Base-by-base conservation (phyloP, 2,329 filamentous ascomycete species). In the Chrysoporthe austroafricana region DNA sequence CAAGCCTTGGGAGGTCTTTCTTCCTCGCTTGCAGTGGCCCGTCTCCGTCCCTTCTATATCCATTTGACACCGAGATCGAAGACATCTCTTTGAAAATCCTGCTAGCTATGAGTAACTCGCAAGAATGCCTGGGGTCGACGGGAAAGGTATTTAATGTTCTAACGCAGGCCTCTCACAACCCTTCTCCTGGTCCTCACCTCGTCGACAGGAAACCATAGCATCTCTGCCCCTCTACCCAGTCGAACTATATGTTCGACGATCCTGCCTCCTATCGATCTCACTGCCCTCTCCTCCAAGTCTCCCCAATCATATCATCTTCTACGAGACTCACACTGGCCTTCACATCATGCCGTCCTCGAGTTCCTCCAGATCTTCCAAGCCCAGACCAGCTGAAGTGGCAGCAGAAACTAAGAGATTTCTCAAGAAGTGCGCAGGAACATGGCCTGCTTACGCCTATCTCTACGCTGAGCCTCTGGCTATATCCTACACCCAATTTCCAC, bases 331-430 rank as follows among this genome's bases (percentile, higher is more conserved):
- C 42, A 34, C 26, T 34, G 54, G 64, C 63, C 63, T 6, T 61
- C 39, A 59, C 72, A 76, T 69, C 57, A 89, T 89, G 87, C 84
- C 86, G 68, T 73, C 73, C 34, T 69, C 73, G 32, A 75, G 71
- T 69, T 73, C 72, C 16, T 71, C 71, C 56, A 74, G 72, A 64
- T 82, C 83, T 61, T 81, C 84, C 65, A 88, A 85, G 77, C 84
- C 84, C 58, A 90, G 88, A 77, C 86, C 88, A 14, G 87, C 89
- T 52, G 90, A 93, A 71, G 87, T 93, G 64, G 91, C 91, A 65
- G 86, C 88, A 36, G 90, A 92, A 76, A 90, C 90, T n/a, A 92
- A 92, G 78, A 85, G 84, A 73, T 84, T 85, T 68, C 91, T 89
- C 75, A 80, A 83, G 46, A 81, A 86, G 74, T 88, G 85, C 78